Conservation (phyloP, 495 filamentous ascomycete species). For the Xylaria acuta region DNA sequence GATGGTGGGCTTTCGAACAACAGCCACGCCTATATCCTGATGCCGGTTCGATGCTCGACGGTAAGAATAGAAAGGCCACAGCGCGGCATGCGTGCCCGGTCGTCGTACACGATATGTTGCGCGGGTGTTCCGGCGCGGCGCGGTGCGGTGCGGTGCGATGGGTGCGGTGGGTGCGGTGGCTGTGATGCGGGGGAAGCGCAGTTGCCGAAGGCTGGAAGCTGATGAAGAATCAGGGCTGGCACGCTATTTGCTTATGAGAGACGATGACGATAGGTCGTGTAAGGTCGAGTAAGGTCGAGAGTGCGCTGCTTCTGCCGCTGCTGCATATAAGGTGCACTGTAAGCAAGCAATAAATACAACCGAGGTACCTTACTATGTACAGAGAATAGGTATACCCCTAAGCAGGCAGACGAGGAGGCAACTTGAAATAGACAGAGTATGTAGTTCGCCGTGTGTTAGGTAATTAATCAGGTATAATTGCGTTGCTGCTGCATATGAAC, state of each 20-base stretch:
- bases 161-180: background rate
- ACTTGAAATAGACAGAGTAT: too few relatives aligned
- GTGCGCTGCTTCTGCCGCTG: background rate
- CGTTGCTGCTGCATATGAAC: background rate
- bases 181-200: constrained; percentile 16
- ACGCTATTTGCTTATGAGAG: constrained; percentile 19
- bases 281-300: background rate
- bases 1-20: background rate
- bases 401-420: background rate
- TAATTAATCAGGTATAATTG: background rate
- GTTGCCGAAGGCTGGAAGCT: constrained; percentile 4
- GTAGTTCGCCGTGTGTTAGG: background rate
- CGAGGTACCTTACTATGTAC: background rate
- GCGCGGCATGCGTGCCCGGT: constrained; percentile 4
- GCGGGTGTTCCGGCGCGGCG: background rate
- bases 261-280: background rate
- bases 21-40: background rate
- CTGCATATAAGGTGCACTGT: constrained; percentile 13
- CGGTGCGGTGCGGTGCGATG: constrained; percentile 8
- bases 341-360: constrained; percentile 1
- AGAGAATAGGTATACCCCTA: background rate
- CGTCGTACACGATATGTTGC: constrained; percentile 15
- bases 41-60: background rate
- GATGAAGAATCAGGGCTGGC: background rate
- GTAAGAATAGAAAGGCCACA: background rate